Conservation (phyloP, 164 flowering plant genomes). For the Vitis rotundifolia region DNA sequence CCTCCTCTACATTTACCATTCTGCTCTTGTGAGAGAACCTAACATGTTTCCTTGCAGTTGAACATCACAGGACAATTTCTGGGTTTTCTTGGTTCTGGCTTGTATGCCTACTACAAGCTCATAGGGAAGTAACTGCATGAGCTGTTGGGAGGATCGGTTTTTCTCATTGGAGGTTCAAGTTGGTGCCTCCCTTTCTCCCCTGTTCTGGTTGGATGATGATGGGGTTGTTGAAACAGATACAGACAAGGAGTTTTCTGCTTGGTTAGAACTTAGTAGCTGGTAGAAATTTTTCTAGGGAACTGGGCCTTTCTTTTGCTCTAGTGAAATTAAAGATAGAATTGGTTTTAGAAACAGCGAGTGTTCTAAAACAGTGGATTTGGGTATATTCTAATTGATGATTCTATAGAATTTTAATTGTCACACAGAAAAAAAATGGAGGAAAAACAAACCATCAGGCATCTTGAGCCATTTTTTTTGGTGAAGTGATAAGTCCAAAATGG, state of each 20-base stretch:
- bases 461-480: too few species aligned
- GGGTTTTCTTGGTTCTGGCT: slow-evolving; percentile 86
- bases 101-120: slow-evolving; percentile 68
- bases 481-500: too few species aligned
- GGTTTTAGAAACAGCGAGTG: neutral
- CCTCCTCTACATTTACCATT: neutral
- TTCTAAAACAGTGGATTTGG: neutral
- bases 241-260: neutral
- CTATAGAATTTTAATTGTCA: neutral
- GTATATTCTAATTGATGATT: neutral
- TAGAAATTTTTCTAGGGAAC: neutral
- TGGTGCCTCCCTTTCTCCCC: neutral
- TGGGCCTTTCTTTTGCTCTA: neutral
- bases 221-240: neutral
- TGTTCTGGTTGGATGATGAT: neutral
- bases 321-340: neutral
- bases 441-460: too few species aligned
- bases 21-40: neutral
- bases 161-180: too few species aligned
- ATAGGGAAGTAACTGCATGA: slow-evolving; percentile 26
- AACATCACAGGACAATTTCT: slow-evolving; percentile 80
- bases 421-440: too few species aligned
- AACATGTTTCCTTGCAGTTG: slow-evolving; percentile 44
- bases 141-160: neutral
- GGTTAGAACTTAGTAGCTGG: neutral